Evolutionary conservation across 2,329 filamentous ascomycete species (phyloP).

Genomic region (Talaromyces rugulosus): DNA sequence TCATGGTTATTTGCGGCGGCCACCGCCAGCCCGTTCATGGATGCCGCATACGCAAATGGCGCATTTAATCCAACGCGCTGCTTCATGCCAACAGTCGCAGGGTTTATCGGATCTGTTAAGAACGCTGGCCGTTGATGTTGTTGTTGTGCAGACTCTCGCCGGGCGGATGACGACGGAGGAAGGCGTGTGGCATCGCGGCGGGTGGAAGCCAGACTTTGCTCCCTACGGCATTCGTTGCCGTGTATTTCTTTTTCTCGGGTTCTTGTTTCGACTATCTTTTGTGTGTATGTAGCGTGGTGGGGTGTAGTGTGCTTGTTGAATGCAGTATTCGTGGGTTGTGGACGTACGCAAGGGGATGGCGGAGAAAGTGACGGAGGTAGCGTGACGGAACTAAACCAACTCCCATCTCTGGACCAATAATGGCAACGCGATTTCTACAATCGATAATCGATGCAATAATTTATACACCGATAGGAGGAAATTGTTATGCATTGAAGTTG

Average conservation of each 20-base stretch:
- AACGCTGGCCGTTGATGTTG: conserved; percentile 20
- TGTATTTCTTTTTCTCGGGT: background rate
- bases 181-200: conserved; percentile 35
- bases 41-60: background rate
- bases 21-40: background rate
- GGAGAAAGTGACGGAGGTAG: background rate
- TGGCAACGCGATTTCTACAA: background rate
- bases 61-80: background rate
- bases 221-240: conserved; percentile 31
- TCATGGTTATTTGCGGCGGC: background rate
- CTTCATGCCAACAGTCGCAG: background rate
- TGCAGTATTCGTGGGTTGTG: background rate
- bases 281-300: background rate
- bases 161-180: conserved; percentile 21
- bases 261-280: background rate
- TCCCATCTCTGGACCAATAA: background rate
- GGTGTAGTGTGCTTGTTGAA: background rate
- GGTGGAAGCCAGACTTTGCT: conserved; percentile 36
- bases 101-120: background rate
- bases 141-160: background rate
- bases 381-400: background rate
- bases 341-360: background rate
- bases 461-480: too few relatives aligned
- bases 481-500: too few relatives aligned
- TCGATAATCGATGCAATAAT: background rate